These are phyloP conservation scores for Daedalea quercina DNA, from an alignment of 768 basidiomycete species.

Conservation along the genomic window DNA sequence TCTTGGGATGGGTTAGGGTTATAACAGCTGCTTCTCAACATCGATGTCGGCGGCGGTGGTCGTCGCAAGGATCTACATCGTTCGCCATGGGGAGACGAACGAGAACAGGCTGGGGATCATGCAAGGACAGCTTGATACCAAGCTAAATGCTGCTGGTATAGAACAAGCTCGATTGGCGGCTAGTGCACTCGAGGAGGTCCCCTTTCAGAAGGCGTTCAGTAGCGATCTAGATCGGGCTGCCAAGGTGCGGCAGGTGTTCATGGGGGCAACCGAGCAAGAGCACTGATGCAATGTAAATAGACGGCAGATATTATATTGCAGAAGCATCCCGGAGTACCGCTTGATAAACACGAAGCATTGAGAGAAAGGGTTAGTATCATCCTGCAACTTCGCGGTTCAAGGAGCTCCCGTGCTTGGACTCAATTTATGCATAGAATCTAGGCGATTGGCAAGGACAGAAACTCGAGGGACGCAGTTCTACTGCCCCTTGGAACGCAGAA, in stretches of 20 bases:
- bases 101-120: constrained; percentile 56
- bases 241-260: constrained; percentile 38
- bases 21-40: background rate
- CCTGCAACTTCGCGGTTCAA: background rate
- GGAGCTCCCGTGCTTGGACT: background rate
- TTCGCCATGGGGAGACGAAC: constrained; percentile 77
- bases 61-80: constrained; percentile 48
- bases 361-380: constrained; percentile 56
- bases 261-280: background rate
- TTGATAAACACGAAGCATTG: constrained; percentile 40
- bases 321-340: constrained; percentile 40
- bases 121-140: constrained; percentile 72
- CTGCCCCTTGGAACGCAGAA: constrained; percentile 27
- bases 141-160: constrained; percentile 54
- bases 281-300: constrained; percentile 25
- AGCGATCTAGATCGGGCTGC: constrained; percentile 70
- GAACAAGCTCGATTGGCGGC: constrained; percentile 54
- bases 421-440: constrained; percentile 41
- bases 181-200: constrained; percentile 42
- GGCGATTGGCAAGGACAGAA: constrained; percentile 54
- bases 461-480: constrained; percentile 7
- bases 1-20: background rate
- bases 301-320: constrained; percentile 60
- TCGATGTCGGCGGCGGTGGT: constrained; percentile 16
- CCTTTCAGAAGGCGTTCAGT: constrained; percentile 54